Conservation (phyloP, 75 land plant genomes). For the Picea sitchensis region DNA sequence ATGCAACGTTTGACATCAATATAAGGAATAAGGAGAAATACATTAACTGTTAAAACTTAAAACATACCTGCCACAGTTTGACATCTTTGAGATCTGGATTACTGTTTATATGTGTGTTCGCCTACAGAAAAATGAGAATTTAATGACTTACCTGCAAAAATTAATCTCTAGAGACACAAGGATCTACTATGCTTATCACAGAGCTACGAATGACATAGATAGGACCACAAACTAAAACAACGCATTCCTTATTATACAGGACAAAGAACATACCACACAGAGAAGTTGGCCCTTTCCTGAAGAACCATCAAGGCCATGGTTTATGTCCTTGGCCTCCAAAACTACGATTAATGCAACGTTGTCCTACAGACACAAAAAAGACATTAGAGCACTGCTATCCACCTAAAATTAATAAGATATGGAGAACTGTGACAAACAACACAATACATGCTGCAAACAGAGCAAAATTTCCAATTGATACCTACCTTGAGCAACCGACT, state of each 20-base stretch:
- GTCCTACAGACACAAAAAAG: constrained; percentile 12
- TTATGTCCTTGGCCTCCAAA: constrained; percentile 9
- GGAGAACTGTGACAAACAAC: background rate
- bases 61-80: constrained; percentile 18
- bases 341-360: constrained; percentile 29
- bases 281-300: background rate
- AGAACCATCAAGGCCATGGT: background rate
- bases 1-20: background rate
- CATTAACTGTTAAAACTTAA: background rate
- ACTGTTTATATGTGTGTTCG: constrained; percentile 16
- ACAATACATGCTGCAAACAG: background rate
- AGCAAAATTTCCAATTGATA: background rate
- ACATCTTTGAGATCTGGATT: constrained; percentile 18
- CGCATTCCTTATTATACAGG: background rate
- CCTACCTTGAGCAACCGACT: constrained; percentile 32
- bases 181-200: background rate
- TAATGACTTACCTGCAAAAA: background rate
- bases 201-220: background rate
- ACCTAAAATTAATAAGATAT: background rate
- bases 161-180: background rate
- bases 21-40: background rate
- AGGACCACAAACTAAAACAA: constrained; percentile 7
- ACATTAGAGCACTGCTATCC: background rate
- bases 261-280: constrained; percentile 11
- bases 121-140: constrained; percentile 8